Evolutionary conservation across 2,329 filamentous ascomycete genomes (phyloP), one percentile per base, ranked within the genome.

Genomic region (Mycocentrospora acerina): DNA sequence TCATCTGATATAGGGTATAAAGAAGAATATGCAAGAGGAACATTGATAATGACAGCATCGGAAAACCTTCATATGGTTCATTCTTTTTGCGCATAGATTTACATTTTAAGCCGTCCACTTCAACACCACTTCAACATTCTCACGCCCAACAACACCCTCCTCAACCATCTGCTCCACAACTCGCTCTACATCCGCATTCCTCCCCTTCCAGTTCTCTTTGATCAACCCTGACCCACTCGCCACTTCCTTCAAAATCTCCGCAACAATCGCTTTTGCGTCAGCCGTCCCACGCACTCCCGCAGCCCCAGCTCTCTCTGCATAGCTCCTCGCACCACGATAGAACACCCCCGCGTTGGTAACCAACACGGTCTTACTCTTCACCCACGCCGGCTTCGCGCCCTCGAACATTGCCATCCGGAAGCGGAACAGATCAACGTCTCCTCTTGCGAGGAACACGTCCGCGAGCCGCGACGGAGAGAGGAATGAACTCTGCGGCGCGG

Each of bases 81-180:
- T n/a, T n/a, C n/a, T n/a, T n/a, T n/a, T n/a, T n/a, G n/a, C n/a
- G n/a, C n/a, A n/a, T n/a, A n/a, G n/a, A n/a, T n/a, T n/a, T n/a
- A 28, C 14, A 22, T 9, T 22, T 42, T 19, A 50, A 29, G 34
- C 19, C 11, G 37, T 30, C 24, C 32, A 42, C 3, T 22, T 35
- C 32, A 57, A 12, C 30, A 63, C 33, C 0, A 49, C 53, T 7
- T 61, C 52, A 2, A 40, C 57, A 35, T 59, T 47, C 29, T 57
- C 59, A 19, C 39, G 42, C 7, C 55, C 63, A 14, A 78, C 61
- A 47, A 77, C 53, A 3, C 74, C 75, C 34, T 80, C 77, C 29
- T 79, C 77, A 13, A 76, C 69, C 66, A 77, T 74, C 30, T 76
- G 72, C 42, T 73, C 70, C 17, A 77, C 61, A 17, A 74, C 71